Evolutionary conservation across 2,329 filamentous ascomycete genomes (phyloP), one percentile per base, ranked within the genome.

Genomic region (Graphilbum ipis-grandicollis): DNA sequence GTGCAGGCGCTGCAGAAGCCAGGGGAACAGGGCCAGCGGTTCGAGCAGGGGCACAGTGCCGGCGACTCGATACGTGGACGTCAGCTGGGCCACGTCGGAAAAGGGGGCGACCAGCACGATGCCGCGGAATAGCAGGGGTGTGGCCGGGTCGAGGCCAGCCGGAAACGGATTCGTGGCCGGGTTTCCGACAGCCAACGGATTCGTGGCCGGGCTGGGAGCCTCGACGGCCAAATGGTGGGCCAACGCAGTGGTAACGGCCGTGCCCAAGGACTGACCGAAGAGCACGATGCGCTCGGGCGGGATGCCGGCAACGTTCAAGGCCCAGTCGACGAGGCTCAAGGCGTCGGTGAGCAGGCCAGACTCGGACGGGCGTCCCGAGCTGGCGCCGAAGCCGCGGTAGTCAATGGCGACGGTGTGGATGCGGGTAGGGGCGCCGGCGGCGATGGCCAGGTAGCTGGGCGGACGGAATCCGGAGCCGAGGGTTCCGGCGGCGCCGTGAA

Each of bases 341-440:
- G 67, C 71, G 46, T 78, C 71, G 1, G 49, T 49, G 12, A 71
- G 52, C 1, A 77, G 52, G 0, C 71, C 71, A 1, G 47, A 34
- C 48, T 77, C 71, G 0, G 67, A 69, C 0, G 71, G 71, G 5
- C 50, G 47, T 2, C 71, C 70, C 0, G 53, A 63, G 35, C 63
- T 69, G 7, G 47, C 39, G 1, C 73, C 72, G 43, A 69, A 78
- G 1, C 73, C 71, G 5, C 71, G 62, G 45, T 75, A 77, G 51
- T 78, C 72, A 37, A 78, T 63, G 2, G 66, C 60, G 9, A 77
- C 47, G 28, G 68, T 59, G 44, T 78, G 69, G 2, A 71, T 67
- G 29, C 65, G 68, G 17, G 55, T 47, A 0, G 68, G 62, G 2
- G 60, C 54, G 0, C 54, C 60, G 7, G 63, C 64, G n/a, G 57